These are phyloP conservation scores for Lentinula aciculospora DNA, from an alignment of 768 basidiomycete genomes.

Conservation along the genomic window DNA sequence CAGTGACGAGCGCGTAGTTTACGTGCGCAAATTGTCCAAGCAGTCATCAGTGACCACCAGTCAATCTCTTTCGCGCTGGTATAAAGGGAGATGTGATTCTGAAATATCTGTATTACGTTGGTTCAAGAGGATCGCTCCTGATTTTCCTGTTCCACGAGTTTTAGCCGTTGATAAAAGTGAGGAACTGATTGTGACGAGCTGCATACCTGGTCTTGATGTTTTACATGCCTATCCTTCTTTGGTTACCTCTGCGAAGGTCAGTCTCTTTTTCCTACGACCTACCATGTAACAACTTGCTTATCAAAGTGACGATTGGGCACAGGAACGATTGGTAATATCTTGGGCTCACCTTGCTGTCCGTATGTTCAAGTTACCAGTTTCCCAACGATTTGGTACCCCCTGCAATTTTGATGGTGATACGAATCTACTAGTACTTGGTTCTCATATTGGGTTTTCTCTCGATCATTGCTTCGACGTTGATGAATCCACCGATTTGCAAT, in stretches of 20 bases:
- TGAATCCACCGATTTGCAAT: background rate
- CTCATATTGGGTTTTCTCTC: background rate
- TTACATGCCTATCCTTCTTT: background rate
- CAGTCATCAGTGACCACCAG: background rate
- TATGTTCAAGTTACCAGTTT: background rate
- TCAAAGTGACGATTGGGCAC: no score
- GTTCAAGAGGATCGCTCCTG: background rate
- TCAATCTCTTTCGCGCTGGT: background rate
- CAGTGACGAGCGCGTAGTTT: background rate
- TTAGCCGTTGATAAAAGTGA: background rate
- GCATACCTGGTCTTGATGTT: background rate
- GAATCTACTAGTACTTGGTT: background rate
- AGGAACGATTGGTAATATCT: background rate
- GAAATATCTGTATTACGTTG: background rate
- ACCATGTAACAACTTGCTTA: no score
- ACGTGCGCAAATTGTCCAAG: background rate
- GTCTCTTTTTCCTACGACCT: background rate
- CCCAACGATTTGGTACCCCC: background rate
- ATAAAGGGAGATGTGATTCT: background rate
- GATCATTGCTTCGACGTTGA: background rate
- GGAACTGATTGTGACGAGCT: background rate
- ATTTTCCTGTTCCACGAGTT: background rate
- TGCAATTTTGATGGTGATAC: background rate
- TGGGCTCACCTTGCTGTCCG: background rate
- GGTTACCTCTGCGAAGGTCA: background rate